Evolutionary conservation across 2,329 filamentous ascomycete genomes (phyloP), one percentile per base, ranked within the genome.

Genomic region (Xylaria sp.): DNA sequence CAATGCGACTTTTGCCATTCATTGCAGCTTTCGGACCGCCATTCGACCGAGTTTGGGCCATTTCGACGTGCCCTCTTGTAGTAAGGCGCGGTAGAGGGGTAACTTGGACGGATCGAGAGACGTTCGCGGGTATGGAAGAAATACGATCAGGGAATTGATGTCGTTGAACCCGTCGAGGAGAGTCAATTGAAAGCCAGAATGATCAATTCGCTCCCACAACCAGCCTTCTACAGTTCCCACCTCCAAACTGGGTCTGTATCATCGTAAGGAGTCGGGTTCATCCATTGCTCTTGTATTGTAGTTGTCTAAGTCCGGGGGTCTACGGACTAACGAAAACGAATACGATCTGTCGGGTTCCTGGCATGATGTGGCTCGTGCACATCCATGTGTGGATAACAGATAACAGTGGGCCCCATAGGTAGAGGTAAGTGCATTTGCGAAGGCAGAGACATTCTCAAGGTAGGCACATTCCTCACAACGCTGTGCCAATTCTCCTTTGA

Each of bases 1-100:
- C 53, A 23, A 42, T 56, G 63, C 3, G 36, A 46, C 33, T 71
- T 36, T 68, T 65, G 65, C 74, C 76, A 64, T 74, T 72, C 56
- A 79, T 74, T 67, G 72, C 71, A 48, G 65, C 63, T 7, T 44
- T 40, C 6, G 53, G 1, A 31, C 53, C 33, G 46, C 53, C 49
- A 31, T 38, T 66, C 36, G 66, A 70, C 65, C 71, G 66, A 54
- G 70, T 69, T 33, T 60, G 71, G 17, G 68, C 69, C 71, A 72
- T 68, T 46, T 62, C 51, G 67, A 62, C 9, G 31, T 33, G 33
- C n/a, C 23, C 23, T 6, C 10, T 23, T 15, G 23, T 17, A 11
- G 54, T 6, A 53, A 53, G 36, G 20, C 26, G 7, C 20, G 31
- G 23, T 26, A 2, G 26, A 26, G 26, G 33, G 33, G 44, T 9